A percentile compares a stretch with the other conserved stretches of the same genome.
phyloP scores from a whole-genome alignment of 192 early-diverging fungal species.

The Backusella circina region DNA sequence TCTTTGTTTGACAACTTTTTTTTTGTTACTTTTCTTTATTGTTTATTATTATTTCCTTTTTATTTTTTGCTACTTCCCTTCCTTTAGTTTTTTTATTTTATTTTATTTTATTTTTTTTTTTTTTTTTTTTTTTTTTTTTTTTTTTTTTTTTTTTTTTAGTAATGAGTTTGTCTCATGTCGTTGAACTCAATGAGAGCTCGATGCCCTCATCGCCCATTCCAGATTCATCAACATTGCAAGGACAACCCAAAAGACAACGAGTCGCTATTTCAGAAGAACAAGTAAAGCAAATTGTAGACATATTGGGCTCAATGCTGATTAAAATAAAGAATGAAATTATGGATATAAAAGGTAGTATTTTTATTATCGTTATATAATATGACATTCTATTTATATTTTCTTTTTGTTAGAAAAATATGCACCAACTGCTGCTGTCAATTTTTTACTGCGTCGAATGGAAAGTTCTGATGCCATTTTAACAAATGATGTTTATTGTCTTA shows the following conservation, averaged over 20 bases:
- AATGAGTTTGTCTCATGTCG: constrained; percentile 2
- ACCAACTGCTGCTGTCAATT: constrained; percentile 15
- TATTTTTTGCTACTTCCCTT: neutral
- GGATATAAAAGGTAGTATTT: constrained; percentile 2
- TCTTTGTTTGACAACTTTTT: neutral
- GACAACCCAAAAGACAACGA: neutral
- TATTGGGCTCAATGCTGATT: neutral
- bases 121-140: neutral
- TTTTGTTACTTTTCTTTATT: neutral
- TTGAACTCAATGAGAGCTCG: neutral
- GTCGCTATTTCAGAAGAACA: neutral
- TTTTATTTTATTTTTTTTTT: neutral
- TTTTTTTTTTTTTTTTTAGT: neutral
- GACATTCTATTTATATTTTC: neutral
- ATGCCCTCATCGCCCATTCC: constrained; percentile 4
- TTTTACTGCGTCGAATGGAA: neutral
- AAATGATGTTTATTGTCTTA: constrained; percentile 30
- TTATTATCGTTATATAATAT: neutral
- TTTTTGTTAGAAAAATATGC: constrained; percentile 5
- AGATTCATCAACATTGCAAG: neutral
- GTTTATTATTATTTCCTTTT: neutral
- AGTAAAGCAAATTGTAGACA: neutral
- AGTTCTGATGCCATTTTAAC: neutral
- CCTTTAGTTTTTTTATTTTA: no score
- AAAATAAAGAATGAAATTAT: constrained; percentile 3